phyloP scores from a whole-genome alignment of 2,329 filamentous ascomycete genomes.

The Clonostachys solani region DNA sequence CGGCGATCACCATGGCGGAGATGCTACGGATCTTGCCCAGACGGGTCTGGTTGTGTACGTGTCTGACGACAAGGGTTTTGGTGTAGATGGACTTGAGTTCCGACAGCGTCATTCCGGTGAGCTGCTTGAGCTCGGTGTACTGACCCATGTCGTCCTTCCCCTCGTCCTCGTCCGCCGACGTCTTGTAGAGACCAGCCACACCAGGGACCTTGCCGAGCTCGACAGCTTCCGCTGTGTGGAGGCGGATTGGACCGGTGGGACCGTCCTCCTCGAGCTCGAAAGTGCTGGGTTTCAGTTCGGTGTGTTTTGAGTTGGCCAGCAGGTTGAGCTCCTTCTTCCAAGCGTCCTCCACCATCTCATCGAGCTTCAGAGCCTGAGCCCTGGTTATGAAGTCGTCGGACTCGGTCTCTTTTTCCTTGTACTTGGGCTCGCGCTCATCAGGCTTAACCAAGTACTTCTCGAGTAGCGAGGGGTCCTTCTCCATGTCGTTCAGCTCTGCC shows the following conservation, averaged over 20 bases:
- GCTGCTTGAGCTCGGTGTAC: slow-evolving; percentile 47
- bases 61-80: slow-evolving; percentile 71
- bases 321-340: slow-evolving; percentile 31
- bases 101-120: slow-evolving; percentile 48
- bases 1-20: slow-evolving; percentile 77
- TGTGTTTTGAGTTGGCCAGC: slow-evolving; percentile 20
- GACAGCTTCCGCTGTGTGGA: slow-evolving; percentile 39
- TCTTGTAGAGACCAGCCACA: slow-evolving; percentile 46
- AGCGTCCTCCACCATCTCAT: slow-evolving; percentile 26
- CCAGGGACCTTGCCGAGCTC: slow-evolving; percentile 49
- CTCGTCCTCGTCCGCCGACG: slow-evolving; percentile 42
- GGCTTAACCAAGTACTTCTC: slow-evolving; percentile 27
- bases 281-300: slow-evolving; percentile 23
- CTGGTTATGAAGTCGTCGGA: neutral
- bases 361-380: slow-evolving; percentile 28
- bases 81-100: slow-evolving; percentile 53
- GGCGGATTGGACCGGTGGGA: slow-evolving; percentile 23
- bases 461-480: slow-evolving; percentile 31
- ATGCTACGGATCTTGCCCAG: slow-evolving; percentile 83
- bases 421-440: slow-evolving; percentile 7
- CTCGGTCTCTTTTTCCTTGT: neutral
- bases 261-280: slow-evolving; percentile 29
- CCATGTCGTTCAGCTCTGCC: slow-evolving; percentile 36
- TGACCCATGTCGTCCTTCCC: slow-evolving; percentile 45
- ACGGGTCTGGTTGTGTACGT: slow-evolving; percentile 88